Base-by-base conservation (phyloP, 1,284 basidiomycete genomes). In the Ceratobasidium sp. region DNA sequence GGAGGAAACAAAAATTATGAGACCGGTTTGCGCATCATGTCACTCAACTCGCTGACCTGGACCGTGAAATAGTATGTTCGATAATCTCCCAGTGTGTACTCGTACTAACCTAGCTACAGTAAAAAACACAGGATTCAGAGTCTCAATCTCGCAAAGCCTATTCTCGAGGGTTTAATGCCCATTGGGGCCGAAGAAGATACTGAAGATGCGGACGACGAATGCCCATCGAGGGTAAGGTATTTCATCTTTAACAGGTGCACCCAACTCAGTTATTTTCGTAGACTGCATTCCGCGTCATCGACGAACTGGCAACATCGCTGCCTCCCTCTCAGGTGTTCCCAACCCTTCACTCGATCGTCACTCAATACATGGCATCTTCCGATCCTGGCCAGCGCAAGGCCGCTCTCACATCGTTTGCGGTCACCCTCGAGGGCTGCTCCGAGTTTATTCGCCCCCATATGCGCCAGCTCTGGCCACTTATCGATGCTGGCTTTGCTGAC, bases 251-350 rank as follows among this genome's bases (percentile, higher is more conserved):
- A 6, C 73, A 1, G 19, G 43, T 11, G 52, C 17, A 59, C 52
- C 59, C 32, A 52, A 77, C 46, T 76, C 54, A 79, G 78, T 49
- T 9, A 51, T 74, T 49, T 5, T 22, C 57, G 1, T 80, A 94
- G 89, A 94, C 95, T 79, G 95, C 97, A 37, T 92, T 99, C 82
- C 95, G 98, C 80, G 95, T 96, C 79, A 93, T 99, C 79, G 98
- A 99, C 83, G 91, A 92, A 75, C 91, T 99, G 69, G 92, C 97
- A 25, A 98, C 97, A 78, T 92, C 92, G 80, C 90, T 99, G 11
- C 98, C 98, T 34, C 98, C 98, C 15, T 90, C 90, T 75, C 97
- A 99, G 85, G 97, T 99, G 80, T 99, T 99, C 92, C 96, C 97
- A 40, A 90, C 95, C 22, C 91, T 99, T 67, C 93, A 94, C 77